Conservation (phyloP, 2,329 filamentous ascomycete genomes). For the Colletotrichum trifolii region DNA sequence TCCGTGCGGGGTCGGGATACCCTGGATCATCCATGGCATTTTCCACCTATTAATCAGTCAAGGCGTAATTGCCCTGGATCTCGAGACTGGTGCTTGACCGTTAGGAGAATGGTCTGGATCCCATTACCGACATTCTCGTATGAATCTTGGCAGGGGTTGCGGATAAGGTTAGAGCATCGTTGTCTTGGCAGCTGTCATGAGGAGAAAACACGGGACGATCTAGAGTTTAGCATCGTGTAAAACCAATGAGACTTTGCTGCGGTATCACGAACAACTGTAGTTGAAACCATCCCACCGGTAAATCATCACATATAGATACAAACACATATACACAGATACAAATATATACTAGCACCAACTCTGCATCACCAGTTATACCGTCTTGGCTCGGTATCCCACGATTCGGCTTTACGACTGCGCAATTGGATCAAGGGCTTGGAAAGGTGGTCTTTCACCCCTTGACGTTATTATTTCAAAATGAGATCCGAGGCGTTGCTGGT, state of each 20-base stretch:
- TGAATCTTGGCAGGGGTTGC: constrained; percentile 17
- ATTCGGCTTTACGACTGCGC: too few relatives aligned
- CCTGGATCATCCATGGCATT: constrained; percentile 13
- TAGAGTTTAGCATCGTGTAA: constrained; percentile 3
- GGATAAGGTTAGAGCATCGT: constrained; percentile 23
- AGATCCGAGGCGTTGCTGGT: too few relatives aligned
- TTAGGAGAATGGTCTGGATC: too few relatives aligned
- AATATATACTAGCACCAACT: too few relatives aligned
- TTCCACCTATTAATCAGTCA: constrained; percentile 31
- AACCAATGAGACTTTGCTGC: background rate
- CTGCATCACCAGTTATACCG: too few relatives aligned
- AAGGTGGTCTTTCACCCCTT: too few relatives aligned
- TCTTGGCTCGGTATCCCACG: too few relatives aligned
- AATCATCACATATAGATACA: background rate
- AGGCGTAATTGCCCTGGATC: background rate
- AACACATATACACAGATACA: too few relatives aligned
- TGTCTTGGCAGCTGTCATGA: constrained; percentile 1
- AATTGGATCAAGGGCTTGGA: too few relatives aligned
- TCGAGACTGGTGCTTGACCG: background rate
- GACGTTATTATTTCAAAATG: too few relatives aligned
- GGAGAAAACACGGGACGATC: background rate
- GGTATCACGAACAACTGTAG: too few relatives aligned
- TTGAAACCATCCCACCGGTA: constrained; percentile 10
- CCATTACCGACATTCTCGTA: too few relatives aligned
- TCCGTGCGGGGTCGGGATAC: constrained; percentile 33